These are phyloP conservation scores for Rhizopogon vinicolor DNA, from an alignment of 768 basidiomycete species.

Conservation along the genomic window DNA sequence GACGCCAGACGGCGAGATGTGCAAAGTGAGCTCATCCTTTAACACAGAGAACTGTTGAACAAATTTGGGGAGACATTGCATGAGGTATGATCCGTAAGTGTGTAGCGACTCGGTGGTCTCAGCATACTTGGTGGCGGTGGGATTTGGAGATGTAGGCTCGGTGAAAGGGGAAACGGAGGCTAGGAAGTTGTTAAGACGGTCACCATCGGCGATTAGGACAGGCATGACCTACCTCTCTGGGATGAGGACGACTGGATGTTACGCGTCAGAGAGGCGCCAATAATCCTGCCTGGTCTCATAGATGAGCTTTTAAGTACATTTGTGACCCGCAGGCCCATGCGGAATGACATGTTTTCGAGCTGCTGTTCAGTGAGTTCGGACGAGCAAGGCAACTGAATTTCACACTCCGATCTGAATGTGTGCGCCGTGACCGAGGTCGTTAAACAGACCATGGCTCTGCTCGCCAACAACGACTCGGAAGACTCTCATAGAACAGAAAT, in stretches of 20 bases:
- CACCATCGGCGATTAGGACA: neutral
- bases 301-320: slow-evolving; percentile 38
- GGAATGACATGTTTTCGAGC: slow-evolving; percentile 37
- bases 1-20: slow-evolving; percentile 77
- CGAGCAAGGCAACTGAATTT: neutral
- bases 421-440: neutral
- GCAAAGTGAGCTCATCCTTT: slow-evolving; percentile 92
- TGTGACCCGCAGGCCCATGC: slow-evolving; percentile 39
- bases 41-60: slow-evolving; percentile 97
- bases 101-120: slow-evolving; percentile 78
- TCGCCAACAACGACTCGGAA: slow-evolving; percentile 3
- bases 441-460: slow-evolving; percentile 19
- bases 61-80: slow-evolving; percentile 92
- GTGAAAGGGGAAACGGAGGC: slow-evolving; percentile 77
- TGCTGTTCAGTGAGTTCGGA: slow-evolving; percentile 12
- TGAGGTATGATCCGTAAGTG: slow-evolving; percentile 89
- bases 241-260: slow-evolving; percentile 43
- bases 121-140: slow-evolving; percentile 65
- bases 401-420: slow-evolving; percentile 4
- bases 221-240: slow-evolving; percentile 40
- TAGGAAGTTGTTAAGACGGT: slow-evolving; percentile 20
- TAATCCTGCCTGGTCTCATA: slow-evolving; percentile 26
- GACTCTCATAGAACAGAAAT: slow-evolving; percentile 23
- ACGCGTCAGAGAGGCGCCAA: slow-evolving; percentile 27
- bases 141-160: slow-evolving; percentile 89